A percentile compares a stretch with the other conserved stretches of the same genome.
These are phyloP conservation scores for Amaranthus cruentus DNA, from an alignment of 148 eudicot species.

Conservation along the genomic window DNA sequence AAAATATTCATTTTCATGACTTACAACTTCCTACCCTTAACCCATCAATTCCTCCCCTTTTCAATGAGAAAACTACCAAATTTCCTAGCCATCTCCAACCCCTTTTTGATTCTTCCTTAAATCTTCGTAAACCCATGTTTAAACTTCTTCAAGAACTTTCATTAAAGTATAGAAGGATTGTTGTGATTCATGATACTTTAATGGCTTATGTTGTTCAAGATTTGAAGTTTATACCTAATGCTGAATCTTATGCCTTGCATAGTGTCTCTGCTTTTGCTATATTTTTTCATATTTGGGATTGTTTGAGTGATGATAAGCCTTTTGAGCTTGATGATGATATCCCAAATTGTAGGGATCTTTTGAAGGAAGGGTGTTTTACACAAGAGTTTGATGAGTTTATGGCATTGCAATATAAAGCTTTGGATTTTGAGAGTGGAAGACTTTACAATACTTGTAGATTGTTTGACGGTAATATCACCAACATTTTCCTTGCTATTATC, in stretches of 20 bases:
- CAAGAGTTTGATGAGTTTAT: not conserved
- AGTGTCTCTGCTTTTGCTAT: constrained; percentile 3
- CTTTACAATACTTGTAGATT: not conserved
- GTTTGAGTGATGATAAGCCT: not conserved
- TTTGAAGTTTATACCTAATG: not conserved
- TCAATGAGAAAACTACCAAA: not conserved
- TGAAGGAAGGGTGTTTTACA: not conserved
- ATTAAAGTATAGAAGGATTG: not conserved
- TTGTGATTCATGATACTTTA: not conserved
- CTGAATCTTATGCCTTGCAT: not conserved
- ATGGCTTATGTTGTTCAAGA: constrained; percentile 5
- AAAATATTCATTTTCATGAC: not conserved
- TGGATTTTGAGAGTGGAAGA: not conserved
- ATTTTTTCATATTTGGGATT: not conserved
- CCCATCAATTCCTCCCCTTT: not conserved
- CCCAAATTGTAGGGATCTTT: not conserved
- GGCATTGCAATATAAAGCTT: not conserved
- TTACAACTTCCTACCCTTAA: not conserved
- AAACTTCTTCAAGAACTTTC: not conserved
- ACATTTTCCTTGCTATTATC: too few species aligned
- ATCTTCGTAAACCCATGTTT: not conserved
- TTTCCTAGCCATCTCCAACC: not conserved
- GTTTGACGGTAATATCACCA: not conserved
- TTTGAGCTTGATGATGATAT: not conserved
- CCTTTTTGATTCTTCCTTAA: not conserved